Percentiles rank a stretch among this genome's conserved stretches.
Evolutionary conservation across 139 green algal species (phyloP).

Genomic region (Tetradesmus obliquus): DNA sequence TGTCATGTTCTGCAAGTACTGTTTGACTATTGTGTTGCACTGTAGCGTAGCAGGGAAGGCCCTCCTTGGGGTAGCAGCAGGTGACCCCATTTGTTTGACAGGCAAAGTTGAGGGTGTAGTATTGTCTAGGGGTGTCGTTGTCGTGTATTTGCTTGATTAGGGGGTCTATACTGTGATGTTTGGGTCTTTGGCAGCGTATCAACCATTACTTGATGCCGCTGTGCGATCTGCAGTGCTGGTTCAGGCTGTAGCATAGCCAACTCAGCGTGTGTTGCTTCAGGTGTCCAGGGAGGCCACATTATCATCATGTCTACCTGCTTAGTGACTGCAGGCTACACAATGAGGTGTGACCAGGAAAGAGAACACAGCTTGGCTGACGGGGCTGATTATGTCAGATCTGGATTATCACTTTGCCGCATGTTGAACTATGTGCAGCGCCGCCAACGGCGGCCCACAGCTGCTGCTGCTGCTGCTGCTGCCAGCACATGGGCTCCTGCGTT

Average conservation of each 20-base stretch:
- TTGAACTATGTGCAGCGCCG: too few species aligned
- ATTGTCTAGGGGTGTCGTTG: not conserved
- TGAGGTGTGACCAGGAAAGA: not conserved
- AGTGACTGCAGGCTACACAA: not conserved
- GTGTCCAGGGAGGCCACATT: not conserved
- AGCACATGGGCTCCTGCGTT: too few species aligned
- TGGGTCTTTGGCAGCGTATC: not conserved
- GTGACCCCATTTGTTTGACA: not conserved
- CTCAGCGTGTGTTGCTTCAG: not conserved
- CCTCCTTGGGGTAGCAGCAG: not conserved
- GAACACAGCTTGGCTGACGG: too few species aligned
- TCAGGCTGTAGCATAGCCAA: not conserved
- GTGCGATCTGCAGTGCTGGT: not conserved
- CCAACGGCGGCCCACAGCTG: too few species aligned
- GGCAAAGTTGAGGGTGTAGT: not conserved
- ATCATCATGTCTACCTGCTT: not conserved
- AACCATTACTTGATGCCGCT: not conserved
- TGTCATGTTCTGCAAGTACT: not conserved
- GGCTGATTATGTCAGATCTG: too few species aligned
- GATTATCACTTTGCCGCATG: too few species aligned
- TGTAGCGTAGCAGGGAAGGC: not conserved
- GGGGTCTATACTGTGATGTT: not conserved
- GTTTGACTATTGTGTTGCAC: not conserved
- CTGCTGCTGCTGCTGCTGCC: too few species aligned
- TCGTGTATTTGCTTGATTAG: not conserved